phyloP scores from a whole-genome alignment of 805 yeast genomes.

The Cyberlindnera misumaiensis region DNA sequence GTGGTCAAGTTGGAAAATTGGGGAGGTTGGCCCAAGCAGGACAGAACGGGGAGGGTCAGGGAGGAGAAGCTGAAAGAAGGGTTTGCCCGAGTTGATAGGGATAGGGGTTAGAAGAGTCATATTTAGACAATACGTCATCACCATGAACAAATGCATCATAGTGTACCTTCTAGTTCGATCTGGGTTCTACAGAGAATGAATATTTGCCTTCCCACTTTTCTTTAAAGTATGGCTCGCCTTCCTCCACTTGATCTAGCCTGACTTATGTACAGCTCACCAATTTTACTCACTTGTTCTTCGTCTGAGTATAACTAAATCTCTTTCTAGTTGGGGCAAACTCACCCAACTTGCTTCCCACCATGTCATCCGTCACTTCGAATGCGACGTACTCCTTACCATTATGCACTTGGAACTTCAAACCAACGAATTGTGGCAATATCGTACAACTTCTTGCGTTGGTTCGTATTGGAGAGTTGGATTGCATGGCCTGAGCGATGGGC shows the following conservation, averaged over 20 bases:
- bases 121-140: too few species aligned
- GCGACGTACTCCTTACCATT: conserved; percentile 94
- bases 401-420: conserved; percentile 89
- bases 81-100: conserved; percentile 14
- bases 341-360: conserved; percentile 95
- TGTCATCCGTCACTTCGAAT: conserved; percentile 80
- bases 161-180: too few species aligned
- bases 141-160: too few species aligned
- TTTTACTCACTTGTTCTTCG: conserved; percentile 55
- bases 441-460: conserved; percentile 97
- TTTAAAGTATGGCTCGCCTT: too few species aligned
- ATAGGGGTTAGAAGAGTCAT: neutral
- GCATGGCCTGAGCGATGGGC: conserved; percentile 82
- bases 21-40: conserved; percentile 87
- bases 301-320: conserved; percentile 74
- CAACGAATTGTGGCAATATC: conserved; percentile 91
- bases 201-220: too few species aligned
- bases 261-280: neutral
- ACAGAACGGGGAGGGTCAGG: conserved; percentile 76
- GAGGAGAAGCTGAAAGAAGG: conserved; percentile 58
- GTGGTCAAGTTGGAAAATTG: conserved; percentile 79
- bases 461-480: conserved; percentile 78
- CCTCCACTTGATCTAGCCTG: too few species aligned
- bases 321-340: conserved; percentile 94
- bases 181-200: too few species aligned